Evolutionary conservation across 1,284 basidiomycete genomes (phyloP).

Genomic region (Cutaneotrichosporon spelunceum): DNA sequence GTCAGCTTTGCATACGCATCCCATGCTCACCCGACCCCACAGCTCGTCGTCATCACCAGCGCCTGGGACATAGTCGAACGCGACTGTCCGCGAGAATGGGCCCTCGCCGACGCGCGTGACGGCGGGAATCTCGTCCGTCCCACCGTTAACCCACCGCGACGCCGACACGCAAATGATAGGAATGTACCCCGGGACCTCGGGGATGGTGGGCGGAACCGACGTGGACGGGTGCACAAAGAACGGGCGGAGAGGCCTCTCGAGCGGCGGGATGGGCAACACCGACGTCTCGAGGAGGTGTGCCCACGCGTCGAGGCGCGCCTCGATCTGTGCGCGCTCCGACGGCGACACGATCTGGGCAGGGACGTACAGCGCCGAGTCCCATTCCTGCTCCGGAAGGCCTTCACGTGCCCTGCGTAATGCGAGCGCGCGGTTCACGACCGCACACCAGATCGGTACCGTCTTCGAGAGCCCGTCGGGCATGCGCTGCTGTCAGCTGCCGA

Average conservation of each 20-base stretch:
- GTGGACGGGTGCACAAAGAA: constrained; percentile 50
- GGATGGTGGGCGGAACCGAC: constrained; percentile 32
- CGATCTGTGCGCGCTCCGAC: constrained; percentile 48
- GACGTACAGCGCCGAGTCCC: constrained; percentile 44
- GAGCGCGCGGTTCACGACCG: constrained; percentile 78
- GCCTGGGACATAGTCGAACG: constrained; percentile 51
- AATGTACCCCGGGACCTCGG: constrained; percentile 31
- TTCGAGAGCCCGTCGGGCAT: constrained; percentile 93
- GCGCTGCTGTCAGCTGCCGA: constrained; percentile 51
- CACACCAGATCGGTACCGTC: constrained; percentile 93
- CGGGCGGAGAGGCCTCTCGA: constrained; percentile 47
- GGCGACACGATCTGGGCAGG: constrained; percentile 46
- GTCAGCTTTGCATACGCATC: constrained; percentile 5
- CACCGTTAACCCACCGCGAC: constrained; percentile 40
- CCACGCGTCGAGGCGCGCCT: constrained; percentile 63
- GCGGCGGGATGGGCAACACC: constrained; percentile 42
- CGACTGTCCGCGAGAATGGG: constrained; percentile 34
- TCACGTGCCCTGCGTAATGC: constrained; percentile 16
- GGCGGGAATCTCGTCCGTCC: constrained; percentile 33
- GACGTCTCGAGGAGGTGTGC: constrained; percentile 56
- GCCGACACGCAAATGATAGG: constrained; percentile 51
- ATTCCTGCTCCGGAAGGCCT: constrained; percentile 18
- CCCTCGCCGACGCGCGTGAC: constrained; percentile 32
- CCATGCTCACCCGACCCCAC: constrained; percentile 45
- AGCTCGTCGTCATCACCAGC: constrained; percentile 53